These are phyloP conservation scores for Scedosporium minutisporum DNA, from an alignment of 2,329 filamentous ascomycete genomes.

Conservation along the genomic window DNA sequence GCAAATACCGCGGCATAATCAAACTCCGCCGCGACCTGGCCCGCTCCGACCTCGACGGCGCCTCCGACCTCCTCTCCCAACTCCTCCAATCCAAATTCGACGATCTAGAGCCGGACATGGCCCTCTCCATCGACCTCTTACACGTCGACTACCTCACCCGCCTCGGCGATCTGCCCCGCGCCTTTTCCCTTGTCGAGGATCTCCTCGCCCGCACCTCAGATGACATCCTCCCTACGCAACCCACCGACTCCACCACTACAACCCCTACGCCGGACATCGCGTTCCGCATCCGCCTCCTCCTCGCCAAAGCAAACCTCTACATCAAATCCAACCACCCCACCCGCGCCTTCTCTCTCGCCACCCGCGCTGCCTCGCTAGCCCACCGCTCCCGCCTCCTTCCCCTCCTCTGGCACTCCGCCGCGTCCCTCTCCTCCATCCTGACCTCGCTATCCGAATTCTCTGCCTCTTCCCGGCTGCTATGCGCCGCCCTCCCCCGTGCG, in stretches of 20 bases:
- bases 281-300: conserved; percentile 60
- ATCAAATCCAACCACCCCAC: conserved; percentile 59
- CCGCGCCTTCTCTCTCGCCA: conserved; percentile 65
- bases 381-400: conserved; percentile 60
- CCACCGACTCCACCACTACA: not conserved
- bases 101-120: conserved; percentile 42
- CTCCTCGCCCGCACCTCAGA: conserved; percentile 32
- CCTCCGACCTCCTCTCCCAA: conserved; percentile 39
- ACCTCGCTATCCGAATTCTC: conserved; percentile 61
- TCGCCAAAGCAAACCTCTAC: conserved; percentile 63
- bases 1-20: conserved; percentile 56
- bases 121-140: conserved; percentile 39
- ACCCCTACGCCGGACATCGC: conserved; percentile 37
- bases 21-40: conserved; percentile 55
- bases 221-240: conserved; percentile 20
- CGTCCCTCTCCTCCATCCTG: conserved; percentile 57
- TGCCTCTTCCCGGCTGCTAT: conserved; percentile 54
- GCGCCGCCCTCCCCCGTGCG: conserved; percentile 63
- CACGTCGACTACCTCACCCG: conserved; percentile 42
- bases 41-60: conserved; percentile 40
- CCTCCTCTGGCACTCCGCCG: conserved; percentile 63
- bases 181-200: conserved; percentile 37
- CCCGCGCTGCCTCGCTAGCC: conserved; percentile 66
- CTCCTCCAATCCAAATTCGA: conserved; percentile 41
- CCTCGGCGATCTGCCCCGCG: conserved; percentile 35